Evolutionary conservation across 2,329 filamentous ascomycete species (phyloP), one percentile per base, ranked within the genome.

Genomic region (Pseudopyricularia javanii): DNA sequence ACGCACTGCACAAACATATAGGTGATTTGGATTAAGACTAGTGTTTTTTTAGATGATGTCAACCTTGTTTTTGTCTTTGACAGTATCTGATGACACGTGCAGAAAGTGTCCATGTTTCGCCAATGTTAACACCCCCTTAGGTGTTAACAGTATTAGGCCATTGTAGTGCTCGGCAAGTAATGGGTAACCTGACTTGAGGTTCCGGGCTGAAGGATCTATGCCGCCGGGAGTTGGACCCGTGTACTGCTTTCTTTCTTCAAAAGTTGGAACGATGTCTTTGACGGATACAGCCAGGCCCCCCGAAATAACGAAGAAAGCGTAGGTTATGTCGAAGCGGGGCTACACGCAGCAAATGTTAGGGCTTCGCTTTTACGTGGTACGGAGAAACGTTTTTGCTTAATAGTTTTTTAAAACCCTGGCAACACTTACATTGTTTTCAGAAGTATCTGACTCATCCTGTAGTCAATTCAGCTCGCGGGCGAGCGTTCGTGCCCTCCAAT

Each of bases 1-100:
- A 69, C 57, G 47, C 60, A 63, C 53, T 72, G 65, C 0, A 67
- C 45, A 0, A 64, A 49, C 59, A 73, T 69, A 68, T 69, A 73
- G 4, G 52, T 54, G 0, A 67, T 65, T 53, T 74, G 70, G 3
- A 67, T 51, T 22, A 66, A 58, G 1, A 70, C 65, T 2, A 73
- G 49, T 0, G 56, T 40, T 55, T 70, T 71, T 7, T 68, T 60
- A 7, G n/a, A 70, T 53, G 0, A 54, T 55, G 26, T 69, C 61
- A 2, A 62, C 63, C 53, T 72, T 72, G 56, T 65, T 70, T 26
- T 65, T 65, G 40, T 71, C 67, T 47, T 58, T 51, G 4, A 70
- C 66, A 11, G 62, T 47, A 1, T 53, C 40, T 0, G 26, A 15
- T 7, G 30, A n/a, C 0, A 56, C 14, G n/a, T 30, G 14, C 3